Evolutionary conservation across 345 rosid genomes (phyloP).

Genomic region (Brassica incana): DNA sequence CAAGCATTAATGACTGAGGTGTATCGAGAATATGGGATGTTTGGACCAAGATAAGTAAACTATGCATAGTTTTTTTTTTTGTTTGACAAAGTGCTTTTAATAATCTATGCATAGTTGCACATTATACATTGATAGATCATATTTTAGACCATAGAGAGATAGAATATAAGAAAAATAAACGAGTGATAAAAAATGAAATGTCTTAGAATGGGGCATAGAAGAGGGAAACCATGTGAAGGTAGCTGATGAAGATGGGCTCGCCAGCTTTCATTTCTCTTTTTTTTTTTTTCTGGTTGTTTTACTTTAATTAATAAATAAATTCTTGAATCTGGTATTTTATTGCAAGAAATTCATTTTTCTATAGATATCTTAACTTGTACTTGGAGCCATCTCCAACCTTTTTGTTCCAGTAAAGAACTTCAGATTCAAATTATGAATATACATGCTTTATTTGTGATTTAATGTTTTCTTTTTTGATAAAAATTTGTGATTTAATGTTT

Average conservation of each 20-base stretch:
- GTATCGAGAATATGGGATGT: conserved; percentile 26
- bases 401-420: background rate
- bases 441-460: background rate
- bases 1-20: conserved; percentile 12
- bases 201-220: conserved; percentile 30
- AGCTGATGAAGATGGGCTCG: conserved; percentile 32
- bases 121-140: background rate
- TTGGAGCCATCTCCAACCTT: conserved; percentile 26
- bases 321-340: conserved; percentile 16
- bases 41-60: conserved; percentile 25
- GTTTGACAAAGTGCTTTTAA: no score
- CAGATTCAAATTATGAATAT: background rate
- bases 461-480: background rate
- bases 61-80: background rate
- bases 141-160: conserved; percentile 9
- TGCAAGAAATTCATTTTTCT: conserved; percentile 5
- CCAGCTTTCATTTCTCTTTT: conserved; percentile 35
- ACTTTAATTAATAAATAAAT: background rate
- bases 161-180: background rate
- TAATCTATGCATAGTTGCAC: conserved; percentile 3
- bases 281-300: background rate
- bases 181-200: background rate
- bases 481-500: background rate
- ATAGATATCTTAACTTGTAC: conserved; percentile 17
- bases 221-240: conserved; percentile 37